Base-by-base conservation (phyloP, 2,329 filamentous ascomycete genomes). In the Ceratocystis eucalypticola region DNA sequence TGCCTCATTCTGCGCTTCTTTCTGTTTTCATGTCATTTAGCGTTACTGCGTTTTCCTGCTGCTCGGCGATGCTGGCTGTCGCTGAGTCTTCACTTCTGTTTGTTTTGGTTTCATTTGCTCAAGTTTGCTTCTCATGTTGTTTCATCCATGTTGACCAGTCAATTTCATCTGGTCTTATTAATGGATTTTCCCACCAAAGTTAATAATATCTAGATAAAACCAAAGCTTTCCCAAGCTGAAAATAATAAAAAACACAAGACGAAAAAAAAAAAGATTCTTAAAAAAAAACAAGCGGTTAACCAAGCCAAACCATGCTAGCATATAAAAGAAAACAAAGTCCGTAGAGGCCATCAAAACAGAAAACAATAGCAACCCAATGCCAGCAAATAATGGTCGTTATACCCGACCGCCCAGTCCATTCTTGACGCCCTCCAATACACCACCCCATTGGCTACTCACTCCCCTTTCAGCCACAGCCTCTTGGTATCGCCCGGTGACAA, bases 401-500 rank as follows among this genome's bases (percentile, higher is more conserved):
- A 50, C 12, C 30, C 66, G 66, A 5, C 50, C 59, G 7, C 69
- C 72, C 4, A 77, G 73, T 2, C 80, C 80, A 10, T 74, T 75
- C 72, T 77, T 81, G 70, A 83, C 79, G 0, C 80, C 80, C 65
- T 82, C 80, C 2, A 83, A 69, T 6, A 83, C 75, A 1, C 77
- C 75, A 15, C 76, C 78, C 81, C 80, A 83, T 10, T 77, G 75
- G 0, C 78, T 77, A 59, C 76, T 76, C 3, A 75, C 70, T 61
- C 73, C 74, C 68, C 79, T 77, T 66, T 81, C 76, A 2, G 75
- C 72, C 2, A 80, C 72, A 15, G 78, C 75, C 22, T 82, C 81
- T 1, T 73, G 73, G 65, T 85, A 78, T 66, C 79, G 83, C 12
- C 88, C 87, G 10, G 81, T 86, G 1, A 86, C 85, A 69, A 94